Conservation (phyloP, 371 early-diverging fungal genomes). For the Mortierella sp. region DNA sequence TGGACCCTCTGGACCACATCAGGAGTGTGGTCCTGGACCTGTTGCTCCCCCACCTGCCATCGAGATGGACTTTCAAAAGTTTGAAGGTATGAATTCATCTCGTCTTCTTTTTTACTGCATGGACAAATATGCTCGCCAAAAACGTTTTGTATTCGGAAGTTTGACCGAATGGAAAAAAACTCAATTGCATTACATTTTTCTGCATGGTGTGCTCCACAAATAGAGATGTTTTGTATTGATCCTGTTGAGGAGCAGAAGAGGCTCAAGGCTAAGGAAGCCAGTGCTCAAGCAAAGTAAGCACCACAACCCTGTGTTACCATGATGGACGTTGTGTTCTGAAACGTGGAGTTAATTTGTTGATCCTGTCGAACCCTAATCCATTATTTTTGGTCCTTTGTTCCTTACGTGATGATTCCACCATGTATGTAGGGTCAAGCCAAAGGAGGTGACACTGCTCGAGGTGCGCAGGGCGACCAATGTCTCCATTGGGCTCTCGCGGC, state of each 20-base stretch:
- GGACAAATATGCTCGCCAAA: too few species aligned
- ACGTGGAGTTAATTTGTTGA: background rate
- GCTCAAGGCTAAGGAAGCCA: conserved; percentile 36
- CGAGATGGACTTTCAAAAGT: conserved; percentile 52
- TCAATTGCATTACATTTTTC: background rate
- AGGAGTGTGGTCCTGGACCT: conserved; percentile 19
- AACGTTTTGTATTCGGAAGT: background rate
- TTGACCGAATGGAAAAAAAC: background rate
- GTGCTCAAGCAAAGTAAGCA: conserved; percentile 36
- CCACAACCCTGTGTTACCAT: background rate
- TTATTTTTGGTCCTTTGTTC: background rate
- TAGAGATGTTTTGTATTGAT: conserved; percentile 55
- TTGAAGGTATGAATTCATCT: conserved; percentile 30
- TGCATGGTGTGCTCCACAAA: too few species aligned
- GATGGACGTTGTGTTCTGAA: background rate
- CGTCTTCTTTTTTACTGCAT: background rate
- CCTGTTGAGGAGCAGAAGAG: conserved; percentile 48
- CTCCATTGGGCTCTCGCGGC: conserved; percentile 45
- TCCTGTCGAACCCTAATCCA: too few species aligned
- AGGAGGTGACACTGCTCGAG: conserved; percentile 36
- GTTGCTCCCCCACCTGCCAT: conserved; percentile 29
- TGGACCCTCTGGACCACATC: background rate
- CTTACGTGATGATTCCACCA: too few species aligned
- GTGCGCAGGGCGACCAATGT: conserved; percentile 47
- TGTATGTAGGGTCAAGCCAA: conserved; percentile 39